Base-by-base conservation (phyloP, 768 basidiomycete species). In the Serendipita sp. region DNA sequence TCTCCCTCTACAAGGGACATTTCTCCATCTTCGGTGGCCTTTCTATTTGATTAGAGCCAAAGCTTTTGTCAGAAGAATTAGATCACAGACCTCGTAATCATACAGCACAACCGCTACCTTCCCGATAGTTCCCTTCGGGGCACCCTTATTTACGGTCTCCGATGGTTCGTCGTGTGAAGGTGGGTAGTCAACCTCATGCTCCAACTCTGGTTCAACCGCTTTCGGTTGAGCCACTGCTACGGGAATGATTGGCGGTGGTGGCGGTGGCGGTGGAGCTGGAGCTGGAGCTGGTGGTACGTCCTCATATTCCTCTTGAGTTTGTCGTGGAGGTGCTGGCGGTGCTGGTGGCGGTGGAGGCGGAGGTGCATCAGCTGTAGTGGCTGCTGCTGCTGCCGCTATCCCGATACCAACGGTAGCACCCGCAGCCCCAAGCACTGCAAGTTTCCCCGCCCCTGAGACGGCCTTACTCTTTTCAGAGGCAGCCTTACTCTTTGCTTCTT, bases 1-100 rank as follows among this genome's bases (percentile, higher is more conserved):
- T 94, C 90, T 51, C 91, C 90, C 72, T 95, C 92, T 1, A 76
- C 68, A 28, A 96, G 79, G 65, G 73, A 73, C 77, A 97, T 83
- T 72, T 97, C 94, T 70, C 92, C 92, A 66, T 91, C 88, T 74
- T 91, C 90, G 10, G 84, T 78, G 15, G 88, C 88, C 83, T 69
- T 32, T n/a, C 34, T 87, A 32, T n/a, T 45, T 30, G 54, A 4
- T 28, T 13, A 63, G 44, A 38, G 28, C 52, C 38, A 30, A 23
- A 54, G 51, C 47, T 63, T 68, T 5, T 13, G 41, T 66, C 70
- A 65, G 46, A 44, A 45, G 18, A 3, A 41, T 16, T 45, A 16
- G 18, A 5, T 45, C 41, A 71, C 68, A 65, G 76, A 85, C 81
- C 70, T 88, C 86, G 68, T 94, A 96, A 2, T 87, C 86, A 73